Conservation (phyloP, 306 rosid species). For the Ziziphus jujuba region DNA sequence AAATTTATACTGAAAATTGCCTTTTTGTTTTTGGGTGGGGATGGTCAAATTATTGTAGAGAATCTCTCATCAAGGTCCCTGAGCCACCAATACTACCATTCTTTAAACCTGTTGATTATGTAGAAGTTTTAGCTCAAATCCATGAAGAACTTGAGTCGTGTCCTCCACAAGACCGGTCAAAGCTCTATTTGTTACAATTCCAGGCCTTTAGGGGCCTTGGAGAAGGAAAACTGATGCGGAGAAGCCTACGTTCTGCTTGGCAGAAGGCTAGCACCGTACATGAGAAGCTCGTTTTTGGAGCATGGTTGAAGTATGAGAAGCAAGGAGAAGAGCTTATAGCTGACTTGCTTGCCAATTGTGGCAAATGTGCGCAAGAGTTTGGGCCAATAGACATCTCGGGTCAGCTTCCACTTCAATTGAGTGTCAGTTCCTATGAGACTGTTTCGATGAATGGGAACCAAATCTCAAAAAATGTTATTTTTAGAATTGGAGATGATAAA, state of each 20-base stretch:
- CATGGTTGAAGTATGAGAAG: conserved; percentile 91
- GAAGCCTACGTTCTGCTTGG: conserved; percentile 89
- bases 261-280: conserved; percentile 66
- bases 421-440: conserved; percentile 40
- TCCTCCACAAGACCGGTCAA: conserved; percentile 63
- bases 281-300: conserved; percentile 81
- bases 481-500: conserved; percentile 66
- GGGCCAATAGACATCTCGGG: conserved; percentile 61
- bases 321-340: conserved; percentile 76
- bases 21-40: conserved; percentile 2
- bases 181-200: conserved; percentile 71
- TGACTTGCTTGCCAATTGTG: conserved; percentile 64
- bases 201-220: conserved; percentile 89
- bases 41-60: conserved; percentile 49
- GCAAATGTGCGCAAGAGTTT: conserved; percentile 71
- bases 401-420: conserved; percentile 44
- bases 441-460: conserved; percentile 47
- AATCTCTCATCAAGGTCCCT: conserved; percentile 83
- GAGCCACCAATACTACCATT: conserved; percentile 75
- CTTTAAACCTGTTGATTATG: conserved; percentile 80
- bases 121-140: conserved; percentile 87
- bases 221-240: conserved; percentile 80
- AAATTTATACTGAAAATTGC: background rate
- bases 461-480: conserved; percentile 44
- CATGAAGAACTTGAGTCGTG: conserved; percentile 92